Percentiles rank a stretch among this genome's conserved stretches.
phyloP scores from a whole-genome alignment of 805 yeast species.

The Blastobotrys muscicola region DNA sequence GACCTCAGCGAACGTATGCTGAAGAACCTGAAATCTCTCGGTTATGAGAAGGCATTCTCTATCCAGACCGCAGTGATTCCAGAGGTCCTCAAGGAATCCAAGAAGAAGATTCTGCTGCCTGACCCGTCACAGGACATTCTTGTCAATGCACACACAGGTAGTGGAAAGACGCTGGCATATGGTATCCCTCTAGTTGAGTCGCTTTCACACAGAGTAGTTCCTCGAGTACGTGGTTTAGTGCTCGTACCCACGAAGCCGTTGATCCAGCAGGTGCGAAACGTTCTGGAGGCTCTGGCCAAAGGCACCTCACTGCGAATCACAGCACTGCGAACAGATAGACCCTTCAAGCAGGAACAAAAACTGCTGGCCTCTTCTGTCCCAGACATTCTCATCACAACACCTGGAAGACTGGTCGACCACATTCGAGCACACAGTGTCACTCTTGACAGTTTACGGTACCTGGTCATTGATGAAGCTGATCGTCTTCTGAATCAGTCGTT shows the following conservation, averaged over 20 bases:
- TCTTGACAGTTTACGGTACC: slow-evolving; percentile 41
- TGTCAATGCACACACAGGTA: slow-evolving; percentile 92
- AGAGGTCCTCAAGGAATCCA: slow-evolving; percentile 36
- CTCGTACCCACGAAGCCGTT: slow-evolving; percentile 88
- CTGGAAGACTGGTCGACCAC: slow-evolving; percentile 78
- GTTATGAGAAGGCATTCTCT: slow-evolving; percentile 55
- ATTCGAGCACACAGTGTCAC: slow-evolving; percentile 20
- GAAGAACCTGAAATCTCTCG: slow-evolving; percentile 38
- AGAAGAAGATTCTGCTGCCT: slow-evolving; percentile 20
- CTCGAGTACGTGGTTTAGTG: slow-evolving; percentile 63
- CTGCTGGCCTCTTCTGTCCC: slow-evolving; percentile 32
- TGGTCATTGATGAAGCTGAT: slow-evolving; percentile 91
- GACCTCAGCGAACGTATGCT: slow-evolving; percentile 29
- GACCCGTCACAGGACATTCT: slow-evolving; percentile 47
- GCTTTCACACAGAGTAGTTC: slow-evolving; percentile 51
- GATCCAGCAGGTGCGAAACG: slow-evolving; percentile 67
- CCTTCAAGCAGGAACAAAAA: slow-evolving; percentile 52
- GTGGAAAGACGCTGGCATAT: slow-evolving; percentile 91
- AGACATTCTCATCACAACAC: slow-evolving; percentile 45
- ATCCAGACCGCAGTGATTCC: slow-evolving; percentile 65
- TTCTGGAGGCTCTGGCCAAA: slow-evolving; percentile 47
- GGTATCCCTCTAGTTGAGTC: slow-evolving; percentile 72
- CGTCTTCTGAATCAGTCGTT: slow-evolving; percentile 87
- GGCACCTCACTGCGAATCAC: slow-evolving; percentile 62
- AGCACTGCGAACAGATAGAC: slow-evolving; percentile 45